These are phyloP conservation scores for Phaeosphaeriaceae sp. DNA, from an alignment of 2,329 filamentous ascomycete species.

Conservation along the genomic window DNA sequence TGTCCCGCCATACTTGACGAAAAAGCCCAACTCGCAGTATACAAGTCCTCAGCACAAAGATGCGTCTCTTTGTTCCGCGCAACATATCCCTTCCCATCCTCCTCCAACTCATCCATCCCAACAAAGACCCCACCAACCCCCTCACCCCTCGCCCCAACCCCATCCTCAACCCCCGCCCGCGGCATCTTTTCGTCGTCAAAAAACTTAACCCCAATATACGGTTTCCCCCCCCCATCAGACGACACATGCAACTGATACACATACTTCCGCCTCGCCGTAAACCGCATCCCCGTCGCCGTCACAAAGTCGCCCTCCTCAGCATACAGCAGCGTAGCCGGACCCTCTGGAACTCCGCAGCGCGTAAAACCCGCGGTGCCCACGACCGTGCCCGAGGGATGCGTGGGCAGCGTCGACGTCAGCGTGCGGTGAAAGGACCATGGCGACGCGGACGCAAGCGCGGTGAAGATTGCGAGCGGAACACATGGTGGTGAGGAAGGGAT, in stretches of 20 bases:
- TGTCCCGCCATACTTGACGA: conserved; percentile 47
- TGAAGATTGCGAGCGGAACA: conserved; percentile 18
- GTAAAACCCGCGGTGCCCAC: conserved; percentile 69
- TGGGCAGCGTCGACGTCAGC: conserved; percentile 61
- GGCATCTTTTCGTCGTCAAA: conserved; percentile 20
- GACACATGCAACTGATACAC: conserved; percentile 67
- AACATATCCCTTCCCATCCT: conserved; percentile 20
- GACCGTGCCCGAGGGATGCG: conserved; percentile 71
- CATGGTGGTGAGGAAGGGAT: neutral
- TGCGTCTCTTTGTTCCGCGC: conserved; percentile 67
- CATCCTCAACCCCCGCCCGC: neutral
- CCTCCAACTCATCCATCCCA: conserved; percentile 61
- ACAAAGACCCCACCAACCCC: conserved; percentile 78
- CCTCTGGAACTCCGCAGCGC: conserved; percentile 52
- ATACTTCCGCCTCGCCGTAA: conserved; percentile 70
- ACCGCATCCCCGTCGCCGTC: conserved; percentile 60
- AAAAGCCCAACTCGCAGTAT: conserved; percentile 74
- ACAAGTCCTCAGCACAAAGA: conserved; percentile 74
- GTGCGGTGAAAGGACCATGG: conserved; percentile 69
- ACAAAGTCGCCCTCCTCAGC: conserved; percentile 70
- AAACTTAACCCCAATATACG: conserved; percentile 11
- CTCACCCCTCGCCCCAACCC: conserved; percentile 30
- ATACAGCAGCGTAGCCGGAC: conserved; percentile 67
- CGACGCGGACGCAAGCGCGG: conserved; percentile 6
- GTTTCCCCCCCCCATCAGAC: neutral